Evolutionary conservation across 306 rosid species (phyloP), one percentile per base, ranked within the genome.

Genomic region (Quercus cerris): DNA sequence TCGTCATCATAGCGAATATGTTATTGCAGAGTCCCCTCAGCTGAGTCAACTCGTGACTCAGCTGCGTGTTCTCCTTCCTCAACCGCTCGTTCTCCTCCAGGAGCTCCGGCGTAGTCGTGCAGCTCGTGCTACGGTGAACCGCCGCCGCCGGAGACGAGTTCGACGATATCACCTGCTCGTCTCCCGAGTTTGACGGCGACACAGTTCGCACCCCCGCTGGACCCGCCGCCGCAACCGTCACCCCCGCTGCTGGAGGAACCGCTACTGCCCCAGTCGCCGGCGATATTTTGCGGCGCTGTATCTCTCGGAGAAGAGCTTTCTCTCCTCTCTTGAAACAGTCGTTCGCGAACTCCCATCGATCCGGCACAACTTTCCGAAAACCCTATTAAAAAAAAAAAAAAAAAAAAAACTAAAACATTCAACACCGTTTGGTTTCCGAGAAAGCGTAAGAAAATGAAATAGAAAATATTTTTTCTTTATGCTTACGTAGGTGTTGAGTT

Each of bases 341-440:
- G 71, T 95, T 89, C 0, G 97, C 92, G 67, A 95, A 95, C 86
- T 95, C 99, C 99, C 99, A 95, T 19, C 99, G 93, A 79, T 95
- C 99, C 56, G 98, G 96, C 8, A 93, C 99, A 51, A 95, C 99
- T 73, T 93, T 95, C 51, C 99, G 88, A 81, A 95, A 95, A 70
- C 99, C 99, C 99, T 95, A 81, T 10, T 27, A 1, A 12, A n/a
- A 6, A 20, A 58, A n/a, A 10, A n/a, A 41, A 23, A 8, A 1
- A 5, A 3, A 4, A 11, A 35, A 7, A 35, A 33, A 68, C 18
- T 27, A 11, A 71, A 13, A 4, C 35, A 17, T 10, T 3, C n/a
- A 38, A 51, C 5, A 27, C 18, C 51, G 74, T 61, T 75, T 56
- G 77, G 68, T 5, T 28, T 49, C 12, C 71, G 57, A 64, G 51